Evolutionary conservation across 192 early-diverging fungal genomes (phyloP), one percentile per base, ranked within the genome.

Genomic region (Coemansia sp.): DNA sequence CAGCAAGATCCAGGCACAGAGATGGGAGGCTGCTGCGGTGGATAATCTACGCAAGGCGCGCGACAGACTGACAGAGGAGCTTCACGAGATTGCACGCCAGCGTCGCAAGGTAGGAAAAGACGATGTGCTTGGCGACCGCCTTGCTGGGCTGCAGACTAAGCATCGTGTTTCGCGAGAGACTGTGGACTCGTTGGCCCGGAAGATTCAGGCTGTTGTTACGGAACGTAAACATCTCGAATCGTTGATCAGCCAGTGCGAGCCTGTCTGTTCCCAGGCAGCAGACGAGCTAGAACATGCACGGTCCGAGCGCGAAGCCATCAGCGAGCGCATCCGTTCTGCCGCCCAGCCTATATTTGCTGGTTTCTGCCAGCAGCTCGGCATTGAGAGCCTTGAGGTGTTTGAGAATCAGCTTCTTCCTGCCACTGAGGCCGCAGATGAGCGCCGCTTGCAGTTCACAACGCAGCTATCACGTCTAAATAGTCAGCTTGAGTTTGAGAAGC

Each of bases 21-120:
- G 91, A 43, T 98, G 95, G 95, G 91, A 97, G 55, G 95, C 95
- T 21, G 88, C 88, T 18, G 94, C 94, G 19, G 83, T 98, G 16
- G 95, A 97, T 56, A 89, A 76, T 18, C 69, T 94, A 70, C 85
- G 86, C 49, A 88, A 87, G 58, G 87, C 87, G 5, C 87, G 91
- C 39, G 92, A 93, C 49, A 72, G 82, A 11, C 81, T 94, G 36
- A 69, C 90, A 47, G 78, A 82, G 8, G 90, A 95, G 65, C 69
- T 96, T 63, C 87, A 91, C 21, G 90, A 90, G 5, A 58, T 96
- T 22, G 83, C 84, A 51, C 90, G 88, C 72, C 77, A 83, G 58
- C 89, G 90, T 63, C 86, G 92, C 63, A 86, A 86, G 62, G 87
- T 86, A 51, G 83, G 85, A 65, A 86, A 85, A 41, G 90, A 91